phyloP scores from a whole-genome alignment of 169 alveolate species.

The Cryptosporidium ubiquitum region DNA sequence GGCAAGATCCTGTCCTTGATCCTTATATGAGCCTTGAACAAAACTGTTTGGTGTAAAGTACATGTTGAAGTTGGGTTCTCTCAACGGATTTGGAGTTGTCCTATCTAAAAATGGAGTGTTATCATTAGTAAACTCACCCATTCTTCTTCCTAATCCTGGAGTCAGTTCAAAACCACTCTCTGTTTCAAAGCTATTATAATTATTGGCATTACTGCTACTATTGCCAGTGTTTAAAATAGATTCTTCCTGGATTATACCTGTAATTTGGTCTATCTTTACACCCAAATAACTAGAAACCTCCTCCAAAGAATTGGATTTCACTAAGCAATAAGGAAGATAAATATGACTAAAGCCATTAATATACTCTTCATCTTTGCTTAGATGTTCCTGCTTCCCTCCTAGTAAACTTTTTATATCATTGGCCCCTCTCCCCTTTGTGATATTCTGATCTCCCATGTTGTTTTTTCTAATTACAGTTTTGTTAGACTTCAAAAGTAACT shows the following conservation, averaged over 20 bases:
- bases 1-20: background rate
- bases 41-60: slow-evolving; percentile 52
- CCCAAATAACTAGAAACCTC: background rate
- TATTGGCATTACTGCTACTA: no score
- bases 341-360: no score
- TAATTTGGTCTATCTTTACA: background rate
- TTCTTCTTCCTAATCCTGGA: background rate
- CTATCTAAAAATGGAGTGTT: background rate
- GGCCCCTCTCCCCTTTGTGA: background rate
- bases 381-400: background rate
- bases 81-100: background rate
- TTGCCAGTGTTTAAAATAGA: background rate
- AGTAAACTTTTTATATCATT: background rate
- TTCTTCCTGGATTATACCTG: background rate
- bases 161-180: background rate
- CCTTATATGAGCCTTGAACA: background rate
- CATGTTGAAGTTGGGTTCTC: background rate
- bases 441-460: background rate
- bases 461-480: background rate
- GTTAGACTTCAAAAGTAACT: background rate
- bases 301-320: background rate
- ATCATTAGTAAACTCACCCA: background rate
- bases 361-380: background rate
- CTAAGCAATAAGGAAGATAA: background rate
- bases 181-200: background rate